These are phyloP conservation scores for Sphaerulina musiva DNA, from an alignment of 2,329 filamentous ascomycete species.

Conservation along the genomic window DNA sequence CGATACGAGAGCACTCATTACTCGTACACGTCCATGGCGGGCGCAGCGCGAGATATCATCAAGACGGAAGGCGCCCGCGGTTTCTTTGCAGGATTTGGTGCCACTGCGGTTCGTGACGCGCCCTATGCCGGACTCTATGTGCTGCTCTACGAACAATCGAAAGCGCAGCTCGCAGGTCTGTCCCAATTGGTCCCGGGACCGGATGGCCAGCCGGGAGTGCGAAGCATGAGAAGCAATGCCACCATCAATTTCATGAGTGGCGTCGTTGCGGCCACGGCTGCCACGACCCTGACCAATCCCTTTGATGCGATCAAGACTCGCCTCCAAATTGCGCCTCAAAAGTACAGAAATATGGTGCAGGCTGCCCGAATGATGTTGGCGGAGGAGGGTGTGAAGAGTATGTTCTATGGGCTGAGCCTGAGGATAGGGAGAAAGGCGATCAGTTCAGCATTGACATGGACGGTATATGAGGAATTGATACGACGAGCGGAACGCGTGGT, in stretches of 20 bases:
- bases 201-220: slow-evolving; percentile 8
- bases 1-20: slow-evolving; percentile 89
- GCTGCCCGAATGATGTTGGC: slow-evolving; percentile 70
- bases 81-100: slow-evolving; percentile 90
- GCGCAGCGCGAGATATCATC: slow-evolving; percentile 69
- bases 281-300: slow-evolving; percentile 86
- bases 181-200: slow-evolving; percentile 10
- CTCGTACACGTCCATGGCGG: slow-evolving; percentile 66
- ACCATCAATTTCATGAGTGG: slow-evolving; percentile 82
- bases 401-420: slow-evolving; percentile 80
- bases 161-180: slow-evolving; percentile 52
- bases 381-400: slow-evolving; percentile 70
- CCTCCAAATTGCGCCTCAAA: slow-evolving; percentile 77
- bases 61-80: slow-evolving; percentile 67
- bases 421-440: slow-evolving; percentile 86
- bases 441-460: slow-evolving; percentile 95
- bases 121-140: slow-evolving; percentile 95
- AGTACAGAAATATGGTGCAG: slow-evolving; percentile 75
- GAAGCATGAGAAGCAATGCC: slow-evolving; percentile 42
- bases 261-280: slow-evolving; percentile 70
- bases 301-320: slow-evolving; percentile 96
- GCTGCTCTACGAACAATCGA: slow-evolving; percentile 82
- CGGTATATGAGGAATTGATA: slow-evolving; percentile 89
- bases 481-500: slow-evolving; percentile 55
- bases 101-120: slow-evolving; percentile 88